Percentiles rank a stretch among this genome's conserved stretches.
These are phyloP conservation scores for Capronia epimyces DNA, from an alignment of 2,329 filamentous ascomycete species.

Conservation along the genomic window DNA sequence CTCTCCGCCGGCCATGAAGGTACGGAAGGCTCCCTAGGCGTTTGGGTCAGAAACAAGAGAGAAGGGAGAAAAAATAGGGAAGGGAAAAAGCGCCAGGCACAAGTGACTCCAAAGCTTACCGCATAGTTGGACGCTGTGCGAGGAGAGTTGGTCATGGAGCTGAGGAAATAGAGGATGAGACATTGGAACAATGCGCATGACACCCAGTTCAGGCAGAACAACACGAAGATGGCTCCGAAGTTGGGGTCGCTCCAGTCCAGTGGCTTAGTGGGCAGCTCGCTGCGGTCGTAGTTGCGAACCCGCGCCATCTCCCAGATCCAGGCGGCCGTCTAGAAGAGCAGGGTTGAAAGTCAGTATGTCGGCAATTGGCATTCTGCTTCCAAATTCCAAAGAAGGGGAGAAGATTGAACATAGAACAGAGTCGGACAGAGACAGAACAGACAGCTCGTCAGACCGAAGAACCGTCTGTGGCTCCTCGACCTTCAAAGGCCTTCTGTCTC, in stretches of 20 bases:
- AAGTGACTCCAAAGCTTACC: neutral
- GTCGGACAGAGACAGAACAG: no score
- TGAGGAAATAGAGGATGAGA: conserved; percentile 8
- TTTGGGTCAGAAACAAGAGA: neutral
- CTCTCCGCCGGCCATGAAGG: neutral
- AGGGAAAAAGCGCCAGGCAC: neutral
- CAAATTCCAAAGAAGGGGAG: no score
- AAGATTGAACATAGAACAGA: no score
- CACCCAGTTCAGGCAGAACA: conserved; percentile 1
- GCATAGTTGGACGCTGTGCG: conserved; percentile 4
- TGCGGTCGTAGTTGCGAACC: conserved; percentile 3
- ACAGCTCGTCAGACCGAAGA: no score
- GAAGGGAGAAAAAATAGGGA: no score
- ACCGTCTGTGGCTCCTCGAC: no score
- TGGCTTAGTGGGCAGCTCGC: neutral
- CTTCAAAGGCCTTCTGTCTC: no score
- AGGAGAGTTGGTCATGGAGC: conserved; percentile 7
- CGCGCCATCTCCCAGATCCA: conserved; percentile 9
- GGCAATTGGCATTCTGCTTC: neutral
- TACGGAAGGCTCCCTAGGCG: neutral
- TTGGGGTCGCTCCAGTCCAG: conserved; percentile 7
- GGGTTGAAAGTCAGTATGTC: neutral
- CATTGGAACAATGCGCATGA: conserved; percentile 2
- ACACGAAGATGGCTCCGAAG: conserved; percentile 1
- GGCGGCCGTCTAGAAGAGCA: neutral